Conservation (phyloP, 495 filamentous ascomycete genomes). For the Peziza echinospora region DNA sequence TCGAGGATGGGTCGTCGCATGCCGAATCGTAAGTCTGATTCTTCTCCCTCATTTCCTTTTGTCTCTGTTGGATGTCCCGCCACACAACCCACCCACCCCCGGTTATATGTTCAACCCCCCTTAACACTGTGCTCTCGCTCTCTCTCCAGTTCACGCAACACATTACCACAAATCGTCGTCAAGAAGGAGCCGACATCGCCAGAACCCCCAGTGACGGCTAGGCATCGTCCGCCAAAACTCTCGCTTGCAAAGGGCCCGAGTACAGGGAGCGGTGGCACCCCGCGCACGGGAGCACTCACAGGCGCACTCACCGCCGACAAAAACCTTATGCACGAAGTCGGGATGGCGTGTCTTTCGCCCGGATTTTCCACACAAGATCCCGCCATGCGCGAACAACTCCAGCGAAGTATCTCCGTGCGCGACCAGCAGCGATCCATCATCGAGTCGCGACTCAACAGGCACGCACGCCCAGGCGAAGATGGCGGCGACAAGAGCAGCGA, state of each 20-base stretch:
- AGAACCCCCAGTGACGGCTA: constrained; percentile 41
- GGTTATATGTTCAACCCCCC: too few relatives aligned
- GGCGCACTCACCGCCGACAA: constrained; percentile 64
- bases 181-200: constrained; percentile 91
- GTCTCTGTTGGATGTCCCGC: too few relatives aligned
- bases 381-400: constrained; percentile 83
- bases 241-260: constrained; percentile 61
- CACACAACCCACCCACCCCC: too few relatives aligned
- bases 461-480: constrained; percentile 46
- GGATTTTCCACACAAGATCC: constrained; percentile 93
- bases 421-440: constrained; percentile 93
- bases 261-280: constrained; percentile 30
- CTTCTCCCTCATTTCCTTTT: too few relatives aligned
- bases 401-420: constrained; percentile 77
- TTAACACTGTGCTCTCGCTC: too few relatives aligned
- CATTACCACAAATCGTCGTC: constrained; percentile 62
- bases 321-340: constrained; percentile 68
- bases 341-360: constrained; percentile 80
- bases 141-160: constrained; percentile 26
- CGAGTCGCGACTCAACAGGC: constrained; percentile 71
- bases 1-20: too few relatives aligned
- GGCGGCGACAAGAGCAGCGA: constrained; percentile 28
- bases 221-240: constrained; percentile 71
- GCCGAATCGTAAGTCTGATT: not conserved
- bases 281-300: constrained; percentile 53